A percentile compares a stretch with the other conserved stretches of the same genome.
Evolutionary conservation across 2,329 filamentous ascomycete genomes (phyloP).

Genomic region (Cladophialophora yegresii): DNA sequence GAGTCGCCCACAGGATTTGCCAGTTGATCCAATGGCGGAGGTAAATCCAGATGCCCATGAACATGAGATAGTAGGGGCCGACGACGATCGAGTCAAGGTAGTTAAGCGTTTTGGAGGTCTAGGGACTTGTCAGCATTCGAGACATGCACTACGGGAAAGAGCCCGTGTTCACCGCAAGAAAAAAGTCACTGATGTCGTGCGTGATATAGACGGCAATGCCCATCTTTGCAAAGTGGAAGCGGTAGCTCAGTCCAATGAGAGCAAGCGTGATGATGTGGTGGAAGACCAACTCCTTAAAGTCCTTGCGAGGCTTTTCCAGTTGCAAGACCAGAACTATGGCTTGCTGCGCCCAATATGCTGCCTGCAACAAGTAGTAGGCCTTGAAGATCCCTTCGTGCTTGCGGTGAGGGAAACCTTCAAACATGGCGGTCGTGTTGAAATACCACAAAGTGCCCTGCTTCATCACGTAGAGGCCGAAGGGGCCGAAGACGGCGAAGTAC

Average conservation of each 20-base stretch:
- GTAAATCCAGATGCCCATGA: conserved; percentile 80
- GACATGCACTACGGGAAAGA: conserved; percentile 9
- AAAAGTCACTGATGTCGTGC: conserved; percentile 87
- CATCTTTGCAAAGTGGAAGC: conserved; percentile 91
- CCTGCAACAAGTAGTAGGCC: conserved; percentile 87
- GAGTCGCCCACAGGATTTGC: conserved; percentile 40
- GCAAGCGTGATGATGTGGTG: conserved; percentile 81
- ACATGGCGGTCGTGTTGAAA: conserved; percentile 83
- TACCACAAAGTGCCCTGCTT: conserved; percentile 71
- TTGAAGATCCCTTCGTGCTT: conserved; percentile 77
- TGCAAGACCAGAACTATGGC: conserved; percentile 77
- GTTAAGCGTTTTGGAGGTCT: conserved; percentile 84
- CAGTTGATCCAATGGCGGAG: conserved; percentile 68
- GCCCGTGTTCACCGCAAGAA: conserved; percentile 68
- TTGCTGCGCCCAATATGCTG: conserved; percentile 87
- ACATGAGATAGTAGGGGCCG: conserved; percentile 74
- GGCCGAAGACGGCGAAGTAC: conserved; percentile 77
- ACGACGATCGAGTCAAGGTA: conserved; percentile 75
- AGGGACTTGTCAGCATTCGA: conserved; percentile 21
- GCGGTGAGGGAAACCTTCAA: conserved; percentile 76
- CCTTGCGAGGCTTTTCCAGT: conserved; percentile 84
- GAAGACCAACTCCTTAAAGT: conserved; percentile 83
- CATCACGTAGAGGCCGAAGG: conserved; percentile 83
- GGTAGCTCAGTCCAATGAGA: conserved; percentile 78
- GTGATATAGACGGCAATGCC: conserved; percentile 85